Base-by-base conservation (phyloP, 306 rosid genomes). In the Quercus berberidifolia region DNA sequence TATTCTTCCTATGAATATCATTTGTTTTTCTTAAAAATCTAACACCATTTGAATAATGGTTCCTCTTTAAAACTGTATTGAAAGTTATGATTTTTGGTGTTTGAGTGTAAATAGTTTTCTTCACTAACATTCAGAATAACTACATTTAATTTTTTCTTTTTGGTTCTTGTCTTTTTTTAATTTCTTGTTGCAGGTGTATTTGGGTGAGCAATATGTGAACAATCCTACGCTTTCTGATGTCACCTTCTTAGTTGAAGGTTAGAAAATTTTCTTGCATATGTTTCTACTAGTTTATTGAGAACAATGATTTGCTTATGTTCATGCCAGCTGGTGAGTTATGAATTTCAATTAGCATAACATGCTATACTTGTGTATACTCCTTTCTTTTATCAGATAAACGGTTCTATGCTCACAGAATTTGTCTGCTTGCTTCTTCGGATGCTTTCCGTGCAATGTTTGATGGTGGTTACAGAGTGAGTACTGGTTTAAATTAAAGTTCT, bases 391-490 rank as follows among this genome's bases (percentile, higher is more conserved):
- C 91, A 95, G 99, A 97, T 69, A 90, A 85, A 81, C 97, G 92
- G 52, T 95, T 95, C 86, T 89, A 87, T 87, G 99, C 99, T 56
- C 99, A 95, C 84, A 91, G 98, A 85, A 95, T 95, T 59, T 93
- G 98, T 83, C 86, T 95, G 69, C 98, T 95, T 68, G 99, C 99
- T 59, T 95, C 96, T 58, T 95, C 99, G 13, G 99, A 93, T 88
- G 94, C 97, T 49, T 95, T 95, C 83, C 99, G 97, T 65, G 99
- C 99, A 20, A 95, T 95, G 99, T 95, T 95, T 86, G 99, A 95
- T 77, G 99, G 99, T 78, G 99, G 98, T 80, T 95, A 95, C 78
- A 89, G 98, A 90, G 99, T 95, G 89, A 90, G 97, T 81, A 15
- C 74, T 54, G 54, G 17, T 49, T 49, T 49, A 49, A 12, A 49